Evolutionary conservation across 345 rosid genomes (phyloP).

Genomic region (Eutrema heterophyllum): DNA sequence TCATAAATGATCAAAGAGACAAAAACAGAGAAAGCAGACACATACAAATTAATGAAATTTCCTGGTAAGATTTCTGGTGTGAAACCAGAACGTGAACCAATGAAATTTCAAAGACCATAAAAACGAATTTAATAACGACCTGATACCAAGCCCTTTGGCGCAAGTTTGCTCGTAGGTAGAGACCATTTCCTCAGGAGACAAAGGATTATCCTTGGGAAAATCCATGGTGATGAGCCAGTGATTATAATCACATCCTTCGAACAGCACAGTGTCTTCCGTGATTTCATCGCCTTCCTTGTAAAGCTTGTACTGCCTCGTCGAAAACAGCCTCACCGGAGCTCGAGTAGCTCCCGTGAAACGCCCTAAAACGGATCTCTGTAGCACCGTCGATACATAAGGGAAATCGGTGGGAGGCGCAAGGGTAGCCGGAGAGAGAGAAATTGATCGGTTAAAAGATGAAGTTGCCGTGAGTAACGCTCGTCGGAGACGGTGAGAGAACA

Average conservation of each 20-base stretch:
- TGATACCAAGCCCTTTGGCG: conserved; percentile 74
- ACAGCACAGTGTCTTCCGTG: conserved; percentile 60
- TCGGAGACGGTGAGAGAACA: conserved; percentile 45
- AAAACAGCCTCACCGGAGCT: conserved; percentile 21
- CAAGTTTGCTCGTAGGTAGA: conserved; percentile 69
- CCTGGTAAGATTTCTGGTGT: background rate
- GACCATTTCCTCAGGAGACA: conserved; percentile 74
- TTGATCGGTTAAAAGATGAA: conserved; percentile 26
- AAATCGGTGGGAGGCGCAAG: background rate
- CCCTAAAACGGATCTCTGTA: conserved; percentile 24
- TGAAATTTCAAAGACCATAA: background rate
- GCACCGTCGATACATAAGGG: background rate
- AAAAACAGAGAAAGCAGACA: background rate
- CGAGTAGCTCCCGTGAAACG: conserved; percentile 24
- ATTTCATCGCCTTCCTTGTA: conserved; percentile 72
- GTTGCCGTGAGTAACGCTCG: conserved; percentile 41
- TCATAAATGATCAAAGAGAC: background rate
- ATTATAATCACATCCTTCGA: conserved; percentile 84
- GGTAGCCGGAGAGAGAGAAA: conserved; percentile 25
- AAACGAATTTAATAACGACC: conserved; percentile 31
- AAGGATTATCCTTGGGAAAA: conserved; percentile 53
- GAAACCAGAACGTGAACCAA: background rate
- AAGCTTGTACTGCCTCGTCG: conserved; percentile 33
- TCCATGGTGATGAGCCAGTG: conserved; percentile 94
- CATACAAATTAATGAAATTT: background rate